Evolutionary conservation across 2,329 filamentous ascomycete species (phyloP).

Genomic region (Fusarium redolens): DNA sequence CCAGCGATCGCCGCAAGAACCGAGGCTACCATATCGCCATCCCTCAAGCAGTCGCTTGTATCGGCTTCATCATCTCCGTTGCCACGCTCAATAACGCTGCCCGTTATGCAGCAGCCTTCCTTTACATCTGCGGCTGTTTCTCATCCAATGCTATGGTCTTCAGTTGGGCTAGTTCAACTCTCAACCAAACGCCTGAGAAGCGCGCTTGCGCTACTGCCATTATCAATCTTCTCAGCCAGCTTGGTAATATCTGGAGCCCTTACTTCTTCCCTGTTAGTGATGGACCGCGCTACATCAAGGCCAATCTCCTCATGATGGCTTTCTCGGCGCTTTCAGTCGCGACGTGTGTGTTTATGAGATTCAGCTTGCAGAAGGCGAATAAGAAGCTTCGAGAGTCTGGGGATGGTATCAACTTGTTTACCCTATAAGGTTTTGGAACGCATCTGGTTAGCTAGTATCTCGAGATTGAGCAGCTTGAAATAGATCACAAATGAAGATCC

Average conservation of each 20-base stretch:
- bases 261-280: conserved; percentile 44
- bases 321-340: conserved; percentile 3
- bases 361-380: background rate
- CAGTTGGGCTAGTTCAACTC: conserved; percentile 29
- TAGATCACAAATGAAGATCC: accelerated
- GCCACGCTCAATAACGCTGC: conserved; percentile 36
- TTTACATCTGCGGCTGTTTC: conserved; percentile 39
- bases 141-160: conserved; percentile 33
- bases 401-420: background rate
- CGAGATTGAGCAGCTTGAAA: accelerated
- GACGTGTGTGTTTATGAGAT: background rate
- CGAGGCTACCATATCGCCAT: conserved; percentile 38
- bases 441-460: background rate
- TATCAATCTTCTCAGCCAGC: conserved; percentile 36
- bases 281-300: conserved; percentile 39
- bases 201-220: conserved; percentile 41
- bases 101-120: conserved; percentile 34
- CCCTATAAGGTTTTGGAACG: background rate
- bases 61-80: conserved; percentile 40
- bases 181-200: conserved; percentile 43
- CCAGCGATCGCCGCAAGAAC: conserved; percentile 35
- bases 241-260: conserved; percentile 44
- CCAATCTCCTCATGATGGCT: conserved; percentile 40
- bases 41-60: conserved; percentile 20
- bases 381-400: background rate